Evolutionary conservation across 805 yeast genomes (phyloP), one percentile per base, ranked within the genome.

Genomic region (Scheffersomyces lignosus): DNA sequence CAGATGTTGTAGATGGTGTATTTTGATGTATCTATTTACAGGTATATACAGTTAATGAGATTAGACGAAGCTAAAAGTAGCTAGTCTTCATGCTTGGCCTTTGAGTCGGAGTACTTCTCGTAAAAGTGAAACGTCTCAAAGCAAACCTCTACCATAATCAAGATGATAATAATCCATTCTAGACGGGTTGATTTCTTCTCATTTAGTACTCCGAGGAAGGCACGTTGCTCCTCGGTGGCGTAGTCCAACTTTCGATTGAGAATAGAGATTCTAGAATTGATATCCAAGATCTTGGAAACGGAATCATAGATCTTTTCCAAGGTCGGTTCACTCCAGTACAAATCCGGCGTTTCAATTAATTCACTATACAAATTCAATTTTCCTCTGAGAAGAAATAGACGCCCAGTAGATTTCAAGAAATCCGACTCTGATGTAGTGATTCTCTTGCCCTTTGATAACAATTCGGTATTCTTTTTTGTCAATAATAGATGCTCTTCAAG

Each of bases 301-400:
- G 77, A 72, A 33, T 80, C 76, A 58, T 87, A 90, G 7, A 88
- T 78, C 36, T 73, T 72, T 54, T 90, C 97, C 36, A 90, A 66
- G 23, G 80, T 78, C 1, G 96, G 95, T 54, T 89, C 96, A 31
- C 87, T 77, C 97, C 97, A 90, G 60, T 89, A 90, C 29, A 88
- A 62, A 57, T 90, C 97, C 0, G 97, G 97, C 0, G 95, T 87
- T 49, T 89, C 96, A 20, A 87, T 87, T 41, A 90, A 71, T 52
- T 89, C 96, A 7, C 91, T 84, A 58, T 90, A 88, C 22, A 90
- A 64, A 49, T 90, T 90, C 47, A 90, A 70, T 47, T 83, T 83
- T 1, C 96, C 96, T 41, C 97, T 67, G 10, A 90, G 66, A 29
- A 87, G 64, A 45, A 90, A 77, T 15, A 90, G 65, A 37, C 81